Percentiles rank a stretch among this genome's conserved stretches.
Evolutionary conservation across 2,329 filamentous ascomycete species (phyloP).

Genomic region (Davidsoniella virescens): DNA sequence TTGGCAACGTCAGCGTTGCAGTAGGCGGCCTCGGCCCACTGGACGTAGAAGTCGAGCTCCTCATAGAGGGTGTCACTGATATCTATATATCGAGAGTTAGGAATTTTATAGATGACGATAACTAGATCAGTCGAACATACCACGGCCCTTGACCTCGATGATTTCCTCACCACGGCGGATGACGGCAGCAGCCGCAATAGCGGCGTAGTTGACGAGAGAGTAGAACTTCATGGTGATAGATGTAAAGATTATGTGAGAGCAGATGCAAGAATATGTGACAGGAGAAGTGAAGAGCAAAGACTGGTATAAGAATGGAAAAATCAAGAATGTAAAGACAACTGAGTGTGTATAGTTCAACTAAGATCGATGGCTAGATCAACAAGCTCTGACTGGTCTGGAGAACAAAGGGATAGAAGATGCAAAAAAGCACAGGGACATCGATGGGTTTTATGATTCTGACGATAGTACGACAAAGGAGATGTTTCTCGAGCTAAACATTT

Average conservation of each 20-base stretch:
- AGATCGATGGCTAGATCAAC: conserved; percentile 7
- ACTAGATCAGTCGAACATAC: neutral
- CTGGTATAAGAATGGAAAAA: neutral
- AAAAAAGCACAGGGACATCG: neutral
- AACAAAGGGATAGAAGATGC: conserved; percentile 1
- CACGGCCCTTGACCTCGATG: conserved; percentile 7
- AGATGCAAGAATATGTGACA: neutral
- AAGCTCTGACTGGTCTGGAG: conserved; percentile 10
- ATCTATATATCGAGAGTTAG: neutral
- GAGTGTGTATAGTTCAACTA: neutral
- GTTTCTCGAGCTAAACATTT: too few relatives aligned
- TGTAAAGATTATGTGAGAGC: neutral
- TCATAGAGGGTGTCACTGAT: conserved; percentile 5
- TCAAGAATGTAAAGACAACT: neutral
- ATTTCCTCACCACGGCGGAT: conserved; percentile 9
- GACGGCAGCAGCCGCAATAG: conserved; percentile 11
- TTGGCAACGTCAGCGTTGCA: conserved; percentile 10
- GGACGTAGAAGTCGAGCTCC: conserved; percentile 11
- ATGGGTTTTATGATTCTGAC: conserved; percentile 1
- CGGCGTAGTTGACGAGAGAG: conserved; percentile 7
- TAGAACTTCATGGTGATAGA: conserved; percentile 10
- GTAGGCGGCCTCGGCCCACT: conserved; percentile 13
- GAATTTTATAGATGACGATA: too few relatives aligned
- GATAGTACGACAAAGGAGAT: neutral
- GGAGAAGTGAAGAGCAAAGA: neutral